Base-by-base conservation (phyloP, 345 rosid species). In the Euphorbia peplus region DNA sequence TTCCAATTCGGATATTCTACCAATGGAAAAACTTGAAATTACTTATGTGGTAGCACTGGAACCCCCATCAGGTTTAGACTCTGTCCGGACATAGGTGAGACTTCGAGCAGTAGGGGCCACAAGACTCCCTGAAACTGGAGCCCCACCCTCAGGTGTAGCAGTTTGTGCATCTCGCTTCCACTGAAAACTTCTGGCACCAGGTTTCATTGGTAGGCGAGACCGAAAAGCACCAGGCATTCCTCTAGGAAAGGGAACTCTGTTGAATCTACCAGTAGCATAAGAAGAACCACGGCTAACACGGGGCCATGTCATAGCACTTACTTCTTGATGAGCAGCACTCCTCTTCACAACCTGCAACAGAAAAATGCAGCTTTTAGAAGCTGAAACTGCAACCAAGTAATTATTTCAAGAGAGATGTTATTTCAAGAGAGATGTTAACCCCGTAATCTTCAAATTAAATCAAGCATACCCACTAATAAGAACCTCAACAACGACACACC, bases 171-270 rank as follows among this genome's bases (percentile, higher is more conserved):
- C 96, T 5, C 98, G 95, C 79, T 85, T 95, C 99, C 99, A 95
- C 75, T 95, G 98, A 79, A 91, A 76, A 72, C 96, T 95, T 82
- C 98, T 80, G 42, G 88, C 87, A 75, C 99, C 97, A 39, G 58
- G 80, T 75, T 87, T 95, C 51, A 86, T 41, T 4, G 81, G 78
- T 18, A 82, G 79, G 41, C 85, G 93, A 41, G 90, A 78, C 75
- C 97, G 82, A 73, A 83, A 87, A n/a, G 71, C 66, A 71, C 86
- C 84, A n/a, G 79, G 71, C 29, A 77, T 72, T 55, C 95, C 95
- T 79, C 99, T 83, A 26, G 79, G 60, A 66, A 83, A 90, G 42
- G 92, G 53, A 28, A 68, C 82, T 80, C 96, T 80, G 24, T 85
- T 24, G 70, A 86, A 88, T 83, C 98, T 85, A 47, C 87, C 73